Base-by-base conservation (phyloP, 495 filamentous ascomycete species). In the Achaetomiella virescens region DNA sequence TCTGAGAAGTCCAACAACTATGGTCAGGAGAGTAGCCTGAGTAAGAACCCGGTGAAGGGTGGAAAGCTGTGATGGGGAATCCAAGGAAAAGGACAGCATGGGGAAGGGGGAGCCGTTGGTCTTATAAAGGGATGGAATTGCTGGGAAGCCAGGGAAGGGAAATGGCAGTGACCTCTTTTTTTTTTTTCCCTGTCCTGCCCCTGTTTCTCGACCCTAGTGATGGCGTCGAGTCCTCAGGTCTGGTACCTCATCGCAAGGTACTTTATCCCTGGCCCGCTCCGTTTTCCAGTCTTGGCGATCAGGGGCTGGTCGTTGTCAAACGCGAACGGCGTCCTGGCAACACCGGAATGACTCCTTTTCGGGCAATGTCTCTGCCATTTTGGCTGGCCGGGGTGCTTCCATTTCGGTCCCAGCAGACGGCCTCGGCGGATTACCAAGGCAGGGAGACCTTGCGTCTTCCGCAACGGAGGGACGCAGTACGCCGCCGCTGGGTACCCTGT, bases 61-160 rank as follows among this genome's bases (percentile, higher is more conserved):
- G 25, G 51, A 57, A 58, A 58, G 48, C 24, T 61, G 60, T 55
- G 64, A 66, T 62, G n/a, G 61, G 64, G 55, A 55, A 65, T 67
- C 56, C 55, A 62, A 65, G 59, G 55, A 60, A 61, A 60, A 53
- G 41, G 54, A 38, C 55, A 43, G 41, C 50, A 63, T 50, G 64
- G 60, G 57, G 60, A 61, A 59, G n/a, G 57, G 66, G 66, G 59
- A 61, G 55, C 54, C 44, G 40, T 48, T 45, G 44, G 58, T 61
- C 63, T 64, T 65, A 65, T 64, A 48, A 67, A 60, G 58, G 64
- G 64, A 63, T 59, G 52, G 54, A 54, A 65, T 60, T 57, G 57
- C 62, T 59, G 33, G 55, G 49, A 56, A 52, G 35, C 56, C 52
- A 53, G 58, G 62, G 58, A 66, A 66, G 59, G 41, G 55, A 61